A percentile compares a stretch with the other conserved stretches of the same genome.
Evolutionary conservation across 495 filamentous ascomycete species (phyloP).

Genomic region (Daldinia decipiens): DNA sequence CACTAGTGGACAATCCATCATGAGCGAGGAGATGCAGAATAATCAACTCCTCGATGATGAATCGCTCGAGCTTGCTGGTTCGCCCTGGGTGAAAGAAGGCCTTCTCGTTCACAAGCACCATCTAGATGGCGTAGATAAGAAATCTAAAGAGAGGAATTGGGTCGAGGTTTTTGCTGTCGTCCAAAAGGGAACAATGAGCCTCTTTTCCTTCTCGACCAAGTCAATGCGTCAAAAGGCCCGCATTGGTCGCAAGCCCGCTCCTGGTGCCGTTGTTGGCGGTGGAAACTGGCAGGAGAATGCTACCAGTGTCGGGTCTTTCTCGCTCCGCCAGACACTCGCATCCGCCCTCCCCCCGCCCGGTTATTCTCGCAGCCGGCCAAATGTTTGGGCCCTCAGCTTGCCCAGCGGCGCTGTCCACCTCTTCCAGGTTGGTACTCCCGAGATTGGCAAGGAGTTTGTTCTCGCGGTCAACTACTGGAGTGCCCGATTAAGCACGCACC

Average conservation of each 20-base stretch:
- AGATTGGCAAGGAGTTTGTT: slow-evolving; percentile 95
- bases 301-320: slow-evolving; percentile 84
- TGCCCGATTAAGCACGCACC: slow-evolving; percentile 90
- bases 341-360: slow-evolving; percentile 89
- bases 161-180: slow-evolving; percentile 97
- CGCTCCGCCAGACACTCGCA: slow-evolving; percentile 91
- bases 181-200: slow-evolving; percentile 91
- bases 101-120: slow-evolving; percentile 97
- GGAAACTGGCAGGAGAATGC: slow-evolving; percentile 98
- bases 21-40: slow-evolving; percentile 63
- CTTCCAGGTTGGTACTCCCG: slow-evolving; percentile 95
- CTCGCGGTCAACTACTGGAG: slow-evolving; percentile 98
- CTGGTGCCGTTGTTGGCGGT: slow-evolving; percentile 74
- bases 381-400: slow-evolving; percentile 95
- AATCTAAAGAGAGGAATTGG: slow-evolving; percentile 93
- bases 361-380: slow-evolving; percentile 87
- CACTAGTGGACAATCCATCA: slow-evolving; percentile 60
- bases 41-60: slow-evolving; percentile 88
- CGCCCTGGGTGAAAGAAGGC: slow-evolving; percentile 98
- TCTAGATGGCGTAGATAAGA: slow-evolving; percentile 86
- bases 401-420: slow-evolving; percentile 94
- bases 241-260: slow-evolving; percentile 57
- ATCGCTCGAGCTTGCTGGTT: slow-evolving; percentile 84
- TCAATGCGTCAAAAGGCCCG: slow-evolving; percentile 72
- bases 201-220: slow-evolving; percentile 91